Base-by-base conservation (phyloP, 2,329 filamentous ascomycete species). In the Fusarium subtropicale region DNA sequence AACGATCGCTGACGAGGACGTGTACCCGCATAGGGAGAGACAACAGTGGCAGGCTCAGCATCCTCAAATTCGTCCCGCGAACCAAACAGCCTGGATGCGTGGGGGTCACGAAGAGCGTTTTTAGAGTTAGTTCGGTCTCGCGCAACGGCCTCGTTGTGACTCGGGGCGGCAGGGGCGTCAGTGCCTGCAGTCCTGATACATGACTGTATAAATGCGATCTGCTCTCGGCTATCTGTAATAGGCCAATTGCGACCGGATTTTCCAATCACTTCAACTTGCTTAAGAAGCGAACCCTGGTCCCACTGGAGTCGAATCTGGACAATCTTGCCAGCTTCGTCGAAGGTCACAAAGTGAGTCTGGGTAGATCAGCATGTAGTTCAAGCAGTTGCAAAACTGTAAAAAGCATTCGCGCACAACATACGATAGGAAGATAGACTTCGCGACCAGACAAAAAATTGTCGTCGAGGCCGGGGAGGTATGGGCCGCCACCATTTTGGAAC, bases 241-340 rank as follows among this genome's bases (percentile, higher is more conserved):
- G 96, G 96, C 96, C 96, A 99, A 81, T 96, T 97, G 79, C 91
- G 92, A 59, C 92, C 93, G 56, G 91, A 91, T 77, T 90, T 91
- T 75, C 96, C 95, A 79, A 99, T 98, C 59, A 97, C 90, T 67
- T 97, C 94, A 69, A 97, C 87, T 79, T 97, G 91, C 83, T 96
- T 98, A 71, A 99, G 87, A 41, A 99, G 87, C 56, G 93, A 91
- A 65, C 90, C 94, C 80, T 99, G 96, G 79, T 99, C 96, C 96
- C 96, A 99, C 79, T 91, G 93, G 72, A 95, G 88, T 73, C 95
- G 92, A 69, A 98, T 92, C 79, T 96, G 93, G 63, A 87, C 80
- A 77, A 99, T 97, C 82, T 93, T 94, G 78, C 89, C 88, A 47
- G 91, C 81, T 70, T 80, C 78, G 79, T 97, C 88, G 80, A 97